phyloP scores from a whole-genome alignment of 495 filamentous ascomycete species.

The Neurospora sp. region DNA sequence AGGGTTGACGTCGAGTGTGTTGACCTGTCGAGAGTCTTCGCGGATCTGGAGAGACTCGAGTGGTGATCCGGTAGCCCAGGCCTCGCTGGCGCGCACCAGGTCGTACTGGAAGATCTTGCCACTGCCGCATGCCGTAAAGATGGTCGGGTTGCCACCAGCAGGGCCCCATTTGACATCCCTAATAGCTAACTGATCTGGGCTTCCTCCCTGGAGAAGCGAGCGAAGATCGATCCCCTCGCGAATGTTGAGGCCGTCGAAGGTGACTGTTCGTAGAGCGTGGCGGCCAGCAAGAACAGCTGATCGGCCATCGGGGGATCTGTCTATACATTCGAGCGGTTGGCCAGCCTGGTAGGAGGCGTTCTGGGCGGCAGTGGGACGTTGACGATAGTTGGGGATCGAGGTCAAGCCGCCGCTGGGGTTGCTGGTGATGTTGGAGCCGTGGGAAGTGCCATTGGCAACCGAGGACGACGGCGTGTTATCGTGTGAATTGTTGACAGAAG shows the following conservation, averaged over 20 bases:
- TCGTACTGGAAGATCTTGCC: conserved; percentile 86
- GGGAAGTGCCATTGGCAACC: conserved; percentile 4
- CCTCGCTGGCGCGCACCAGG: conserved; percentile 45
- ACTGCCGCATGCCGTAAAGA: conserved; percentile 77
- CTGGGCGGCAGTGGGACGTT: conserved; percentile 52
- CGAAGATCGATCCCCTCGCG: conserved; percentile 75
- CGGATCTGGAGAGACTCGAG: conserved; percentile 60
- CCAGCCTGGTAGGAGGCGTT: conserved; percentile 64
- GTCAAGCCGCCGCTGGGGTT: conserved; percentile 17
- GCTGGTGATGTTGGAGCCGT: conserved; percentile 24
- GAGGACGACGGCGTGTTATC: not conserved
- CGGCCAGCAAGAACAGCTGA: conserved; percentile 73
- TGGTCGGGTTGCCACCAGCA: conserved; percentile 35
- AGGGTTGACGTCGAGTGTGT: conserved; percentile 84
- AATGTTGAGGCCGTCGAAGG: conserved; percentile 56
- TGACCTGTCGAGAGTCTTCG: conserved; percentile 86
- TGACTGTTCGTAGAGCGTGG: conserved; percentile 76
- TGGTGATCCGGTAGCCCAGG: conserved; percentile 31
- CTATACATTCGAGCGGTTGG: conserved; percentile 63
- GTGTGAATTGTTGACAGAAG: conserved; percentile 24
- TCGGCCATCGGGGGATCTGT: conserved; percentile 65
- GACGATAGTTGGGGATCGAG: conserved; percentile 29
- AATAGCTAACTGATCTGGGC: conserved; percentile 68
- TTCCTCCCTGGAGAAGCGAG: conserved; percentile 60
- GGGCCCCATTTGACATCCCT: conserved; percentile 78